Conservation (phyloP, 441 rosid genomes). For the Manihot esculenta region DNA sequence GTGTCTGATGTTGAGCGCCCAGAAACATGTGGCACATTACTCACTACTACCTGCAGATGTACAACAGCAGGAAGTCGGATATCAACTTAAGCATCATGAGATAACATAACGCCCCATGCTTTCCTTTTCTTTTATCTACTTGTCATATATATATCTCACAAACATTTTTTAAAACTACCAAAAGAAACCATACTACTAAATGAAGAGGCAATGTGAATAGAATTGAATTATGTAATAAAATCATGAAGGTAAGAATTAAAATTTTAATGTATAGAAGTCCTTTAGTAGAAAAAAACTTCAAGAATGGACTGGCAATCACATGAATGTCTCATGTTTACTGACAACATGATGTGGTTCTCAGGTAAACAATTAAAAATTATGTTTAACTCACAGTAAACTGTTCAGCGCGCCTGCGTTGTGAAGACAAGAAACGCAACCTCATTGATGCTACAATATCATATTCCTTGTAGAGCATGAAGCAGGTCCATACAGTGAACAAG, state of each 20-base stretch:
- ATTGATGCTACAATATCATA: constrained; percentile 69
- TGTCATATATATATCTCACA: background rate
- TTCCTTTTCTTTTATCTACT: background rate
- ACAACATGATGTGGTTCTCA: background rate
- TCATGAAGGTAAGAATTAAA: background rate
- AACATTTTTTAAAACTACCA: background rate
- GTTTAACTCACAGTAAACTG: constrained; percentile 86
- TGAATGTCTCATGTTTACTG: background rate
- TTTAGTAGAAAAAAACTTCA: background rate
- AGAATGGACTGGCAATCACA: background rate
- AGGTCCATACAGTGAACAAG: constrained; percentile 79
- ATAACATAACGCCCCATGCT: background rate
- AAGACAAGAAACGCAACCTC: constrained; percentile 84
- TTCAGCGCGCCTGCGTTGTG: constrained; percentile 74
- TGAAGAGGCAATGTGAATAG: background rate
- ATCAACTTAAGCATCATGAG: background rate
- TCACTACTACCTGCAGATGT: constrained; percentile 71
- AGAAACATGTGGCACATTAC: constrained; percentile 69
- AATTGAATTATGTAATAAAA: background rate
- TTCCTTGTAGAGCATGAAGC: constrained; percentile 92
- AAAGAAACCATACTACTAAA: background rate
- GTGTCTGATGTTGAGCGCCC: constrained; percentile 61
- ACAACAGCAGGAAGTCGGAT: too few species aligned
- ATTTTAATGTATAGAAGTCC: background rate
- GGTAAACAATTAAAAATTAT: background rate